Percentiles rank a stretch among this genome's conserved stretches.
These are phyloP conservation scores for Candida sp. DNA, from an alignment of 1,139 yeast genomes.

Conservation along the genomic window DNA sequence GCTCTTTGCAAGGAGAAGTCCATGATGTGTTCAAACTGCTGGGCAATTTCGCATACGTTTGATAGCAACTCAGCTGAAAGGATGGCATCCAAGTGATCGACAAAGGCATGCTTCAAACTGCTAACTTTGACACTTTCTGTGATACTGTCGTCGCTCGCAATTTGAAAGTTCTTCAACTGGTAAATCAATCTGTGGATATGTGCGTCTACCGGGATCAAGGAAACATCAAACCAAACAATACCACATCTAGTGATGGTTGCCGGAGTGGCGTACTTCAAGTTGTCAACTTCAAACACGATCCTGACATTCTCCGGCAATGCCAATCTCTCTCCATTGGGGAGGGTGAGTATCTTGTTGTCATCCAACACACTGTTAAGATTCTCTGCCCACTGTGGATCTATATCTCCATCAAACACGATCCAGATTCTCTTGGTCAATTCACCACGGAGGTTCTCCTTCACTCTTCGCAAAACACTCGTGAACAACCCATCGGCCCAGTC, in stretches of 20 bases:
- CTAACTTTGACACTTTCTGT: not conserved
- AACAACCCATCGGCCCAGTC: conserved; percentile 96
- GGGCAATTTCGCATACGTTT: conserved; percentile 15
- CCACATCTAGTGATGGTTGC: conserved; percentile 97
- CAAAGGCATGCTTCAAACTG: not conserved
- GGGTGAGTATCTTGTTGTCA: conserved; percentile 79
- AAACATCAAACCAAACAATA: conserved; percentile 70
- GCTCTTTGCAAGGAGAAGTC: conserved; percentile 42
- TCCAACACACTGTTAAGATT: conserved; percentile 90
- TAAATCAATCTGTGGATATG: conserved; percentile 26
- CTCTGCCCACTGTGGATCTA: conserved; percentile 96
- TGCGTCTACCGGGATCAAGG: conserved; percentile 23
- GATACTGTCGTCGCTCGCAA: conserved; percentile 11
- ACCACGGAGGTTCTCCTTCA: conserved; percentile 62
- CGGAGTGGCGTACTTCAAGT: conserved; percentile 71
- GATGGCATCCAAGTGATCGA: not conserved
- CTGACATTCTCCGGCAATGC: conserved; percentile 66
- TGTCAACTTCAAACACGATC: conserved; percentile 79
- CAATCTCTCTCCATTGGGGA: conserved; percentile 91
- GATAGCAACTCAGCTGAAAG: not conserved
- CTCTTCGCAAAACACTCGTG: conserved; percentile 67
- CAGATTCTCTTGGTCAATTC: conserved; percentile 63
- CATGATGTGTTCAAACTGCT: conserved; percentile 56
- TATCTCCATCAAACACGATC: conserved; percentile 92
- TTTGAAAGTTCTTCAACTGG: conserved; percentile 17